A percentile compares a stretch with the other conserved stretches of the same genome.
phyloP scores from a whole-genome alignment of 352 stramenopile species.

The Globisporangium recalcitrans region DNA sequence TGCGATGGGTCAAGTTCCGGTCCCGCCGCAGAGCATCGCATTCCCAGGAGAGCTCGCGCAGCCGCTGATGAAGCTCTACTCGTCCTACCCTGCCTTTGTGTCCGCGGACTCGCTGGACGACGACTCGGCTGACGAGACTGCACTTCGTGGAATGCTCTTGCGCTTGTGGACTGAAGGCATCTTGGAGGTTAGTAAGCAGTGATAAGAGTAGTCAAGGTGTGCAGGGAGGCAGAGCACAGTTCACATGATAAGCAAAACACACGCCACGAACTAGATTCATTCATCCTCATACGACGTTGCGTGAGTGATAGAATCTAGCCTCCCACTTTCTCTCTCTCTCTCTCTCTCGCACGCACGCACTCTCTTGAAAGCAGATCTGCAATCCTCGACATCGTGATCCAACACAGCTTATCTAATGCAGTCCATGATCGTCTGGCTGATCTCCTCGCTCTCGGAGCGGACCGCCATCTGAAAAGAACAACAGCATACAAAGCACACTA shows the following conservation, averaged over 20 bases:
- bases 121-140: slow-evolving; percentile 39
- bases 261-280: slow-evolving; percentile 42
- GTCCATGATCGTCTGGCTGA: slow-evolving; percentile 96
- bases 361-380: background rate
- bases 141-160: slow-evolving; percentile 76
- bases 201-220: background rate
- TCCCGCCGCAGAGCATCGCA: slow-evolving; percentile 46
- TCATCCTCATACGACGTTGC: slow-evolving; percentile 21
- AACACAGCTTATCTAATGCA: slow-evolving; percentile 88
- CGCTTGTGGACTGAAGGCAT: slow-evolving; percentile 74
- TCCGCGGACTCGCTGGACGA: slow-evolving; percentile 41
- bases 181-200: slow-evolving; percentile 30
- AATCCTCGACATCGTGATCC: slow-evolving; percentile 2
- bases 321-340: slow-evolving; percentile 8
- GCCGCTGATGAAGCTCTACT: slow-evolving; percentile 71
- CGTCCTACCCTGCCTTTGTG: slow-evolving; percentile 27
- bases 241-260: slow-evolving; percentile 33
- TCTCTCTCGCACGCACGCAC: slow-evolving; percentile 2
- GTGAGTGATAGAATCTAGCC: slow-evolving; percentile 21
- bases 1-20: slow-evolving; percentile 31
- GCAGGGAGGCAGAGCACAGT: background rate
- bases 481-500: background rate
- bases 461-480: slow-evolving; percentile 90
- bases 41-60: slow-evolving; percentile 59
- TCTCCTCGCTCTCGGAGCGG: slow-evolving; percentile 90